Evolutionary conservation across 331 rosid genomes (phyloP).

Genomic region (Quercus lobata): DNA sequence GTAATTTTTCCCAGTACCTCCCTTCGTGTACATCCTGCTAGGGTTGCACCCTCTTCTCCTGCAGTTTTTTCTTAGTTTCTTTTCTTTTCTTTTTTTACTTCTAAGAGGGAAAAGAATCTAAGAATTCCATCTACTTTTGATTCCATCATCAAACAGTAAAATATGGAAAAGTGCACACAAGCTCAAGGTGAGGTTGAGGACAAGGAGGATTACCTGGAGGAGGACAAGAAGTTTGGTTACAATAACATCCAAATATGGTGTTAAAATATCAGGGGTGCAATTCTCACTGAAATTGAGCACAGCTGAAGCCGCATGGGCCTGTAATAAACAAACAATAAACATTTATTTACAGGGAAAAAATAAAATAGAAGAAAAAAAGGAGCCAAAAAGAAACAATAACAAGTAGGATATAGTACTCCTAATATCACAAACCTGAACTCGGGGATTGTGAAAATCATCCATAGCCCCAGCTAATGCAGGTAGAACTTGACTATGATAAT

Average conservation of each 20-base stretch:
- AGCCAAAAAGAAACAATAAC: not conserved
- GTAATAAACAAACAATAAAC: slow-evolving; percentile 19
- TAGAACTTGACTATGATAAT: slow-evolving; percentile 49
- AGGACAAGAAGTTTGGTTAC: slow-evolving; percentile 71
- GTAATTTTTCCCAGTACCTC: not conserved
- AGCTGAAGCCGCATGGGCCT: slow-evolving; percentile 92
- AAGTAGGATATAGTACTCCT: not conserved
- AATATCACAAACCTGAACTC: slow-evolving; percentile 59
- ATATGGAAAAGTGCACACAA: not conserved
- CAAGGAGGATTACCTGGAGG: slow-evolving; percentile 45
- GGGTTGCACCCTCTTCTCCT: no score
- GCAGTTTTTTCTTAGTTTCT: no score
- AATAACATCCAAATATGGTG: slow-evolving; percentile 67
- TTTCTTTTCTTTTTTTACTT: not conserved
- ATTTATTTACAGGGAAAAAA: not conserved
- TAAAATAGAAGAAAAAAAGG: not conserved
- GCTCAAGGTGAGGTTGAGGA: not conserved
- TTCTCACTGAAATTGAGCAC: slow-evolving; percentile 71
- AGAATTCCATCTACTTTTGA: not conserved
- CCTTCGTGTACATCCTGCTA: not conserved
- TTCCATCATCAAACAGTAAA: not conserved
- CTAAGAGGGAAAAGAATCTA: not conserved
- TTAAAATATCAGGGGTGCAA: slow-evolving; percentile 60
- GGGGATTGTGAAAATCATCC: slow-evolving; percentile 74
- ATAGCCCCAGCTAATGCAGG: slow-evolving; percentile 70